Conservation (phyloP, 2,329 filamentous ascomycete species). For the Microdochium nivale region DNA sequence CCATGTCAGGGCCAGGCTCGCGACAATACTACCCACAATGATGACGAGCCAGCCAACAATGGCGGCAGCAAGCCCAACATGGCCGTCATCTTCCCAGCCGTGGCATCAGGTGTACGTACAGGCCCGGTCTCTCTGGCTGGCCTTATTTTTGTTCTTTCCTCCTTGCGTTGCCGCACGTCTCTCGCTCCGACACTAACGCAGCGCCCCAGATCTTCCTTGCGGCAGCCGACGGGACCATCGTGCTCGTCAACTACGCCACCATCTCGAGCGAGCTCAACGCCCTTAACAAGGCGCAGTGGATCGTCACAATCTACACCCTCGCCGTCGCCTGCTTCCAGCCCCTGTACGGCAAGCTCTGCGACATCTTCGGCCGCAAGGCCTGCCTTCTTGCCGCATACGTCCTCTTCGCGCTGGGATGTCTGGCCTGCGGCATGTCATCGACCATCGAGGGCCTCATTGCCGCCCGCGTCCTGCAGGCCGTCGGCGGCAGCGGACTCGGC, state of each 20-base stretch:
- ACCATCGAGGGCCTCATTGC: not conserved
- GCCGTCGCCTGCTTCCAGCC: constrained; percentile 28
- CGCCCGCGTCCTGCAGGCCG: constrained; percentile 8
- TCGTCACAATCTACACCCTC: constrained; percentile 24
- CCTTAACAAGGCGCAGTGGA: not conserved
- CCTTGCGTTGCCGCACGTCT: too few relatives aligned
- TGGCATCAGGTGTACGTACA: not conserved
- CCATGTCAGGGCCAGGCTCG: not conserved
- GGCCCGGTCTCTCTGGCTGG: too few relatives aligned
- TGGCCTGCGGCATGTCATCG: constrained; percentile 9
- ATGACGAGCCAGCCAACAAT: not conserved
- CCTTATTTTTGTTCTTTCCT: too few relatives aligned
- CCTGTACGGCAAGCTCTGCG: constrained; percentile 30
- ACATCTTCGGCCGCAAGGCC: constrained; percentile 30
- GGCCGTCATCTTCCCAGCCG: not conserved
- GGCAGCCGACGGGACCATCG: not conserved
- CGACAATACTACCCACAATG: not conserved
- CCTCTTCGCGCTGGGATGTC: constrained; percentile 20
- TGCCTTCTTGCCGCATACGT: constrained; percentile 17
- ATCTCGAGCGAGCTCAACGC: constrained; percentile 1
- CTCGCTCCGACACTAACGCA: not conserved
- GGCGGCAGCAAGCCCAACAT: not conserved
- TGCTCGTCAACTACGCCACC: not conserved
- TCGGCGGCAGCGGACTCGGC: constrained; percentile 4
- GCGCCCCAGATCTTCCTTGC: not conserved